Evolutionary conservation across 768 basidiomycete genomes (phyloP), one percentile per base, ranked within the genome.

Genomic region (Leccinum longicurvipes): DNA sequence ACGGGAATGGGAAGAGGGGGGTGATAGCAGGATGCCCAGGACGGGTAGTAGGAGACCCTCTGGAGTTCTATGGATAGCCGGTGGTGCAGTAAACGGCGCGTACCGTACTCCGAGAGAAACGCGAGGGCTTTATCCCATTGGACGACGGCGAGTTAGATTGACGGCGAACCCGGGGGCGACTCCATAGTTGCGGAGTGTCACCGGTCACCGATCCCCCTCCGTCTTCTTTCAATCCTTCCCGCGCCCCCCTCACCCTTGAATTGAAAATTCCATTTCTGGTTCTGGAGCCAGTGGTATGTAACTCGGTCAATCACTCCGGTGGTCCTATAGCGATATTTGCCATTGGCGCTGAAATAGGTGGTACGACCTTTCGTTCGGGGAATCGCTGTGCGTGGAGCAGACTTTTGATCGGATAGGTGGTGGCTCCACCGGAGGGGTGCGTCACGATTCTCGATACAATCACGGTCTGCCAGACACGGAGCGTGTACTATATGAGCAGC

Each of bases 111-210:
- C 39, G 19, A 41, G n/a, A 41, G n/a, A 44, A 21, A 21, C 19
- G 21, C 41, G 56, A 39, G 64, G 36, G 49, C 6, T 55, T 66
- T 65, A 54, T 53, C 45, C 45, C 36, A 60, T 59, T 47, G 54
- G 56, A 19, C n/a, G n/a, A n/a, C n/a, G n/a, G n/a, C n/a, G n/a
- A n/a, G n/a, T n/a, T n/a, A n/a, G 46, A n/a, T 9, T 21, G 39
- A n/a, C 24, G 31, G 50, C 25, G 45, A n/a, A 19, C 34, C n/a
- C n/a, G 32, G 57, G 51, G 36, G 56, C 41, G 45, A 41, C 27
- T 39, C 36, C 36, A 19, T 39, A 39, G 36, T 39, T 11, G n/a
- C n/a, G n/a, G n/a, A n/a, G n/a, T 19, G 36, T 39, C 36, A 39
- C 15, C 39, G 39, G 19, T 41, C n/a, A 41, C 39, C n/a, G 39